Percentiles rank a stretch among this genome's conserved stretches.
Conservation (phyloP, 192 early-diverging fungal genomes). For the Mortierella claussenii region DNA sequence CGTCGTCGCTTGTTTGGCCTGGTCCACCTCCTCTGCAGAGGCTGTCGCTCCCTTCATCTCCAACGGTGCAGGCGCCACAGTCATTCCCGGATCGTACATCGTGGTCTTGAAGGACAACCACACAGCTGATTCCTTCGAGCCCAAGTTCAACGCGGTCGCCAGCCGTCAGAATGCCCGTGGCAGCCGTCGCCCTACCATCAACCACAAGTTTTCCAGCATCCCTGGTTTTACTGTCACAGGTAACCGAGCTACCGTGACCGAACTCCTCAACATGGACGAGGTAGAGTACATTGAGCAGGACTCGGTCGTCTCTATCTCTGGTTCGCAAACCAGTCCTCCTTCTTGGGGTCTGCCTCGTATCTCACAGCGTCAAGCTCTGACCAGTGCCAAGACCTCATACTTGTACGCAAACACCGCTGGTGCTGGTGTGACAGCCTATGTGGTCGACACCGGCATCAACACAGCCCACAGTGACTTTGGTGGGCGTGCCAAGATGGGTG, state of each 20-base stretch:
- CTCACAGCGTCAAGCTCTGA: conserved; percentile 34
- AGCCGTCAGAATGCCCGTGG: conserved; percentile 15
- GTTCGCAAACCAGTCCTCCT: conserved; percentile 28
- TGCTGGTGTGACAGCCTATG: conserved; percentile 54
- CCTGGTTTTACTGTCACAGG: conserved; percentile 55
- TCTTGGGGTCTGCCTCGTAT: conserved; percentile 58
- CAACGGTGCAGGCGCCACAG: conserved; percentile 51
- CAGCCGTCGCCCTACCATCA: conserved; percentile 1
- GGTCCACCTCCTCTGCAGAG: conserved; percentile 12
- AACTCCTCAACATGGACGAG: conserved; percentile 34
- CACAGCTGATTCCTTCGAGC: conserved; percentile 12
- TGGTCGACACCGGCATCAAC: conserved; percentile 53
- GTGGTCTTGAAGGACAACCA: conserved; percentile 67
- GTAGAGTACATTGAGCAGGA: conserved; percentile 81
- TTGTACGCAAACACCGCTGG: conserved; percentile 31
- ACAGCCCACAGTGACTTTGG: conserved; percentile 57
- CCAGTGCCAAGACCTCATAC: conserved; percentile 9
- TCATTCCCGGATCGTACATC: conserved; percentile 68
- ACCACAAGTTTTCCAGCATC: conserved; percentile 15
- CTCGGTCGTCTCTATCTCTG: conserved; percentile 47
- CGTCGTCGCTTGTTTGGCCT: conserved; percentile 39
- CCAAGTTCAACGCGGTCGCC: conserved; percentile 52
- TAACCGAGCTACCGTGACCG: not conserved
- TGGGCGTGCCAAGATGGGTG: conserved; percentile 64
- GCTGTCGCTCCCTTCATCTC: conserved; percentile 20